Conservation (phyloP, 2,329 filamentous ascomycete species). For the Chaetomiaceae sp. region DNA sequence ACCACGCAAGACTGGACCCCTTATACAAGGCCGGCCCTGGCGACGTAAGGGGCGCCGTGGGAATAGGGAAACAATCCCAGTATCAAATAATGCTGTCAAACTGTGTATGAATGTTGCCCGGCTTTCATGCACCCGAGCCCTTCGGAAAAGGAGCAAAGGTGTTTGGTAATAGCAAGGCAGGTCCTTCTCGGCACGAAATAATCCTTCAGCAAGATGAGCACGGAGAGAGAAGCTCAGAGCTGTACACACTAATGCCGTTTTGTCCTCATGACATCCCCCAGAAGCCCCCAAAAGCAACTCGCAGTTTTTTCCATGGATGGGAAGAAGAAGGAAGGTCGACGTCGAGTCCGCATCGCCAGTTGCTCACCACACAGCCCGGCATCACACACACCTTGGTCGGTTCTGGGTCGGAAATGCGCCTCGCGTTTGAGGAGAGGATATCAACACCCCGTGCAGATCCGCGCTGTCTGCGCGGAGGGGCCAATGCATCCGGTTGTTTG, state of each 20-base stretch:
- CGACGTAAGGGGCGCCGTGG: no score
- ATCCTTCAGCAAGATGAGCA: conserved; percentile 56
- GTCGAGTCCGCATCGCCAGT: background rate
- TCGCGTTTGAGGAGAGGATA: conserved; percentile 1
- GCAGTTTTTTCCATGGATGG: background rate
- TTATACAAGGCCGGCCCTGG: no score
- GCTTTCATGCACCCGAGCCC: conserved; percentile 54
- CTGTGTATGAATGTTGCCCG: conserved; percentile 45
- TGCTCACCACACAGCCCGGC: background rate
- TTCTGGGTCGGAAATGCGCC: background rate
- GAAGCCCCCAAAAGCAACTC: background rate
- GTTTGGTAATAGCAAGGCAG: conserved; percentile 55
- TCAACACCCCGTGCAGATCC: conserved; percentile 14
- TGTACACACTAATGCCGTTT: conserved; percentile 59
- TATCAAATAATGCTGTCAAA: no score
- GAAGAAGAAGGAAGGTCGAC: background rate
- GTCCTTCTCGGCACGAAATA: conserved; percentile 52
- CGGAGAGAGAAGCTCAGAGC: conserved; percentile 44
- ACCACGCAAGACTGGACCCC: no score
- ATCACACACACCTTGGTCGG: background rate
- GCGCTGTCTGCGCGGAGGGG: conserved; percentile 23
- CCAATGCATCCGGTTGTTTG: conserved; percentile 24
- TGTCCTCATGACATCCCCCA: conserved; percentile 1
- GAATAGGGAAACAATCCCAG: no score
- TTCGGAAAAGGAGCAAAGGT: conserved; percentile 39